Evolutionary conservation across 768 basidiomycete species (phyloP).

Genomic region (Polyporus arcularius): DNA sequence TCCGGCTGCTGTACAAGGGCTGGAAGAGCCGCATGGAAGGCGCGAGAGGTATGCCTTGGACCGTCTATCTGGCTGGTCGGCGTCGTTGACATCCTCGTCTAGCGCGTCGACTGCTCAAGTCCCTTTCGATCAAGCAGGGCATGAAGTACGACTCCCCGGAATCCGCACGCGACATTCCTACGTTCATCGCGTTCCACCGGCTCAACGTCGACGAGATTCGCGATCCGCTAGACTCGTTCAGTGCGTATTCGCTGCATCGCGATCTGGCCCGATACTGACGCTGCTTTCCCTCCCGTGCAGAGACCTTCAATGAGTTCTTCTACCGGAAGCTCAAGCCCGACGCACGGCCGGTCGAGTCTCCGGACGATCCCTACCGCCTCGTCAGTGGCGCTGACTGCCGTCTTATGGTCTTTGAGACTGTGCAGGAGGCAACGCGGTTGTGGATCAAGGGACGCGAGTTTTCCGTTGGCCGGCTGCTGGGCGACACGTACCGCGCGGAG

Average conservation of each 20-base stretch:
- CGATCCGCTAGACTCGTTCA: slow-evolving; percentile 82
- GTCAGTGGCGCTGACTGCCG: slow-evolving; percentile 95
- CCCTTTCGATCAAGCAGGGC: slow-evolving; percentile 91
- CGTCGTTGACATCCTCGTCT: background rate
- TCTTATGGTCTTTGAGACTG: slow-evolving; percentile 90
- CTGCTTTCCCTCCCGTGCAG: slow-evolving; percentile 36
- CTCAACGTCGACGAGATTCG: slow-evolving; percentile 81
- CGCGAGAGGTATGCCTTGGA: slow-evolving; percentile 58
- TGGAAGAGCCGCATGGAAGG: slow-evolving; percentile 90
- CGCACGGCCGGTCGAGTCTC: slow-evolving; percentile 74
- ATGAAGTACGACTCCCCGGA: slow-evolving; percentile 87
- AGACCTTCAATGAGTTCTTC: slow-evolving; percentile 94
- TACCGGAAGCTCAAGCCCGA: slow-evolving; percentile 83
- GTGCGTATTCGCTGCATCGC: slow-evolving; percentile 43
- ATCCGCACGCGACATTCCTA: slow-evolving; percentile 79
- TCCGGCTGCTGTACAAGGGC: slow-evolving; percentile 90
- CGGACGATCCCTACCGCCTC: slow-evolving; percentile 73
- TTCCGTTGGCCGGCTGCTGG: slow-evolving; percentile 75
- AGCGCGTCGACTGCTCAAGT: slow-evolving; percentile 85
- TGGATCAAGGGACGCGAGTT: slow-evolving; percentile 99
- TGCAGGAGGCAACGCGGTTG: slow-evolving; percentile 80
- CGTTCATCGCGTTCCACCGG: slow-evolving; percentile 89
- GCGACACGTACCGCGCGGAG: slow-evolving; percentile 71
- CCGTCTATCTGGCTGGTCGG: background rate
- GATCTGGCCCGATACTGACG: background rate